phyloP scores from a whole-genome alignment of 2,329 filamentous ascomycete species.

The Anthostomella pinea region DNA sequence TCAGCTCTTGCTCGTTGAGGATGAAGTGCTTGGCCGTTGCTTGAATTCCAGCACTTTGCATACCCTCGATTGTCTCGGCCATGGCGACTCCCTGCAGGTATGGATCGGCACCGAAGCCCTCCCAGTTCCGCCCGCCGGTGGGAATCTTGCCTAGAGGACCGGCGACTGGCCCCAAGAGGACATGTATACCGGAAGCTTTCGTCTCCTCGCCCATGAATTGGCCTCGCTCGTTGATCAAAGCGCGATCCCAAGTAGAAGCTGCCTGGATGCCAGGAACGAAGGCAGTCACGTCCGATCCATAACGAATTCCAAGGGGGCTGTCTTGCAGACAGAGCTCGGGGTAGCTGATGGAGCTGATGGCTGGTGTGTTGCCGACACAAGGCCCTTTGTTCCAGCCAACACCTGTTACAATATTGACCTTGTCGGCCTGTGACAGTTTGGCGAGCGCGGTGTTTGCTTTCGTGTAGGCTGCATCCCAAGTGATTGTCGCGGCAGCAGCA shows the following conservation, averaged over 20 bases:
- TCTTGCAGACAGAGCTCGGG: conserved; percentile 77
- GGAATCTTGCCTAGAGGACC: conserved; percentile 74
- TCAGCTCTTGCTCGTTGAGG: conserved; percentile 66
- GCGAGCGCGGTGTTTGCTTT: conserved; percentile 67
- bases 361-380: conserved; percentile 62
- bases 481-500: conserved; percentile 13
- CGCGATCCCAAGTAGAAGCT: conserved; percentile 75
- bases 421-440: conserved; percentile 70
- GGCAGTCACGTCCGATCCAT: conserved; percentile 66
- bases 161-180: conserved; percentile 71
- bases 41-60: conserved; percentile 51
- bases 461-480: conserved; percentile 66
- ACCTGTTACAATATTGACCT: conserved; percentile 76
- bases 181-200: conserved; percentile 67
- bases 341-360: conserved; percentile 58
- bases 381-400: conserved; percentile 71
- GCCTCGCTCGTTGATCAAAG: conserved; percentile 69
- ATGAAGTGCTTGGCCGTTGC: conserved; percentile 60
- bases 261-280: conserved; percentile 79
- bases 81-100: conserved; percentile 66
- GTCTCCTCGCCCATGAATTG: conserved; percentile 68
- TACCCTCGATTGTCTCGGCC: conserved; percentile 58
- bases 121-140: conserved; percentile 76
- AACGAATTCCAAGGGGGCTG: conserved; percentile 73
- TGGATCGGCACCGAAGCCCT: conserved; percentile 77